Evolutionary conservation across 148 eudicot genomes (phyloP), one percentile per base, ranked within the genome.

Genomic region (Rhododendron vialii): DNA sequence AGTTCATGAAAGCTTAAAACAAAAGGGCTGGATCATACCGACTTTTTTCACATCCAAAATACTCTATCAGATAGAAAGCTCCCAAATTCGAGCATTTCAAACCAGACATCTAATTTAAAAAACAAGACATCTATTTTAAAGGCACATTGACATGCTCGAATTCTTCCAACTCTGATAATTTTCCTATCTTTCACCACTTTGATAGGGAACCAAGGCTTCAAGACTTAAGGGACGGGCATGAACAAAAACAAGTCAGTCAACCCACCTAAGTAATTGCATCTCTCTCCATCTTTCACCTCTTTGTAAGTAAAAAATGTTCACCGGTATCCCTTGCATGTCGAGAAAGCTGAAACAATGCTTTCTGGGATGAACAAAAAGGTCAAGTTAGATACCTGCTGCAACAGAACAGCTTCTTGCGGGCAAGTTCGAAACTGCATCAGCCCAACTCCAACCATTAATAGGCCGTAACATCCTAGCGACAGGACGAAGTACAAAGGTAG

Each of bases 361-460:
- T 78, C 28, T 47, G 57, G 82, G 76, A 81, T n/a, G n/a, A 55
- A 28, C 17, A 24, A 13, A 50, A 78, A 82, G 35, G 38, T 36
- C 47, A 11, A 26, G 51, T 22, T n/a, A 78, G 53, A 69, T 93
- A 96, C 98, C 95, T 95, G 92, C 84, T 94, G 97, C 75, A 96
- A 88, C 78, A 96, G 89, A 36, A 92, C 88, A 50, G 98, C 95
- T 85, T 95, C 98, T 33, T 93, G 93, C 22, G 98, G 99, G 85
- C 99, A 96, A 79, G 99, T 94, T 12, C 94, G 98, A 87, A 96
- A 96, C 73, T 88, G 94, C 94, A 95, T 96, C 79, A 96, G 90
- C 82, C 99, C 96, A 48, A 93, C 88, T 63, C 96, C 94, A 88
- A 96, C 95, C 96, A 94, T 94, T 41, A 94, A 90, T 47, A 96